Conservation (phyloP, 106 monocot genomes). For the Allium sativum region DNA sequence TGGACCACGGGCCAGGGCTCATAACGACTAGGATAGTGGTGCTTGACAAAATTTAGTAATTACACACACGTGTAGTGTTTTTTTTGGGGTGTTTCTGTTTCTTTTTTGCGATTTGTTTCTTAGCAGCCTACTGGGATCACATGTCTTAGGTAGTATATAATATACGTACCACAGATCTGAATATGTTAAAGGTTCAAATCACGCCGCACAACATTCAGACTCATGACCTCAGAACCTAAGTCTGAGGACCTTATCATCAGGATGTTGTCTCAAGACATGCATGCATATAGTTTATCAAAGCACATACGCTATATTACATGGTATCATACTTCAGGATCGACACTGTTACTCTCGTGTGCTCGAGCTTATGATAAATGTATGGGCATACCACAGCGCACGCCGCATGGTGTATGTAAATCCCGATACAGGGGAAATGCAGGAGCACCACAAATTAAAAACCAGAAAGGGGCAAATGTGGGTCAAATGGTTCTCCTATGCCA, state of each 20-base stretch:
- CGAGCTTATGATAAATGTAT: conserved; percentile 83
- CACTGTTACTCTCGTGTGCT: conserved; percentile 85
- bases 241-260: too few species aligned
- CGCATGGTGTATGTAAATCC: conserved; percentile 75
- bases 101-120: too few species aligned
- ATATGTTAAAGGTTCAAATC: neutral
- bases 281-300: neutral
- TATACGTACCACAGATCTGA: too few species aligned
- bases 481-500: conserved; percentile 62
- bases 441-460: conserved; percentile 50
- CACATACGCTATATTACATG: neutral
- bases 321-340: conserved; percentile 37
- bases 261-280: neutral
- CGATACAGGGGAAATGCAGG: conserved; percentile 65
- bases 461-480: conserved; percentile 72
- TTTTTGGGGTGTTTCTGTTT: too few species aligned
- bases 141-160: too few species aligned
- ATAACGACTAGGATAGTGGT: too few species aligned
- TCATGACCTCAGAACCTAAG: too few species aligned
- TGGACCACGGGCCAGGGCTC: too few species aligned
- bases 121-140: too few species aligned
- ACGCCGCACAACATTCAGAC: neutral
- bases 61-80: too few species aligned
- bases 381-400: conserved; percentile 89
- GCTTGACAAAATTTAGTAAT: too few species aligned